These are phyloP conservation scores for Rhizopogon vesiculosus DNA, from an alignment of 768 basidiomycete genomes.

Conservation along the genomic window DNA sequence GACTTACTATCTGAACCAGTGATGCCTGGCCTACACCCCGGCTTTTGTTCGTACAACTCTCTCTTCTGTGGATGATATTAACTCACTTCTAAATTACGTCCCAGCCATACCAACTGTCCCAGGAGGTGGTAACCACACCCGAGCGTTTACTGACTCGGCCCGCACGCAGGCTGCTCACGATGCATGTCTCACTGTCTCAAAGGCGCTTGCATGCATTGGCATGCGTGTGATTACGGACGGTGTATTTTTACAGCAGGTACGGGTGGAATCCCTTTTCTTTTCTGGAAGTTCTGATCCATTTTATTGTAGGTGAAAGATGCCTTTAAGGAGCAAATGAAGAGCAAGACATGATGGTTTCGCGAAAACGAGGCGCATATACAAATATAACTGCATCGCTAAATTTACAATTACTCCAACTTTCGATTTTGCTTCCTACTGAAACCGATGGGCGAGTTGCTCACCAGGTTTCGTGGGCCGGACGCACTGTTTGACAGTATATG, in stretches of 20 bases:
- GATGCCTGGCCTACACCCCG: constrained; percentile 70
- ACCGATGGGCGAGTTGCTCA: constrained; percentile 14
- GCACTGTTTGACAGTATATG: constrained; percentile 26
- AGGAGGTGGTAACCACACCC: constrained; percentile 77
- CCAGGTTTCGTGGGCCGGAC: constrained; percentile 53
- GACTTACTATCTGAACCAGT: constrained; percentile 23
- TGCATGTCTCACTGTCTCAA: constrained; percentile 62
- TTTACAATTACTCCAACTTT: neutral
- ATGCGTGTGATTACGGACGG: constrained; percentile 68
- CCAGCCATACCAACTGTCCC: constrained; percentile 70
- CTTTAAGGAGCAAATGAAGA: constrained; percentile 41
- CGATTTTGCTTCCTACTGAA: neutral
- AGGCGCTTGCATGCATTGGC: constrained; percentile 67
- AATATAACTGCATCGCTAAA: neutral
- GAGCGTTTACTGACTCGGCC: constrained; percentile 60
- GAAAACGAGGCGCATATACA: neutral
- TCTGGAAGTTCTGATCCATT: neutral
- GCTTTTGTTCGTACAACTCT: constrained; percentile 36
- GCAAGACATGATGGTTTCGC: constrained; percentile 5
- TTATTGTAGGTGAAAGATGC: constrained; percentile 39
- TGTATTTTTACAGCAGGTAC: constrained; percentile 53
- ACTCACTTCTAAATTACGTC: neutral
- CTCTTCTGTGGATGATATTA: neutral
- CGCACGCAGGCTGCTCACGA: constrained; percentile 57
- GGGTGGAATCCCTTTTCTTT: constrained; percentile 1